Evolutionary conservation across 257 asterid genomes (phyloP), one percentile per base, ranked within the genome.

Genomic region (Solanum virginianum): DNA sequence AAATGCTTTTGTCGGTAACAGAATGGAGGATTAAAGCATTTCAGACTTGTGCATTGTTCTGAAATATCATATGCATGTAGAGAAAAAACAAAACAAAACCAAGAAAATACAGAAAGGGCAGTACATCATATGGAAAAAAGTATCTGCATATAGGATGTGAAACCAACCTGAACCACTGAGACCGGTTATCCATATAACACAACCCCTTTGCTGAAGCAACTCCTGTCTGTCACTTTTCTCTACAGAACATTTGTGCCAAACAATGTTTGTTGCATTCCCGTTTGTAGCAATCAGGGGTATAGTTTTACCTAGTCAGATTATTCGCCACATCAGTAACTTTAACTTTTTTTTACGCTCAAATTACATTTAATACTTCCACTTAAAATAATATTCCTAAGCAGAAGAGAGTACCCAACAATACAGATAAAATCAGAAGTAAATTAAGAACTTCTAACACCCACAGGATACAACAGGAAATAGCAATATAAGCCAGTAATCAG

Each of bases 111-210:
- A 77, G 82, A 8, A 77, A 51, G 3, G 9, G 22, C 24, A 49
- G 82, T 77, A 24, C 82, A 77, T 77, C 82, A 77, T 16, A 77
- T 51, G 47, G 80, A 51, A 49, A 18, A 51, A 47, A 12, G 8
- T 11, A 26, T 83, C 43, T 63, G 22, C 62, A 49, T 17, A 63
- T 26, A 63, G 62, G 77, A 83, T 66, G 60, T n/a, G 53, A 24
- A 12, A 89, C 96, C 86, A 80, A 97, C 99, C 99, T 91, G 99
- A 97, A 90, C 99, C 99, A 88, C 99, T 97, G 41, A 97, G 94
- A 51, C 99, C 99, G 83, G 99, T 97, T 80, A 97, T 91, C 99
- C 99, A 97, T 88, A 97, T 86, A 83, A 95, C 98, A 90, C 99
- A 94, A 22, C 99, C 99, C 91, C 92, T 97, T 87, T 97, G 99